Conservation (phyloP, 148 eudicot species). For the Pouteria glomerata region DNA sequence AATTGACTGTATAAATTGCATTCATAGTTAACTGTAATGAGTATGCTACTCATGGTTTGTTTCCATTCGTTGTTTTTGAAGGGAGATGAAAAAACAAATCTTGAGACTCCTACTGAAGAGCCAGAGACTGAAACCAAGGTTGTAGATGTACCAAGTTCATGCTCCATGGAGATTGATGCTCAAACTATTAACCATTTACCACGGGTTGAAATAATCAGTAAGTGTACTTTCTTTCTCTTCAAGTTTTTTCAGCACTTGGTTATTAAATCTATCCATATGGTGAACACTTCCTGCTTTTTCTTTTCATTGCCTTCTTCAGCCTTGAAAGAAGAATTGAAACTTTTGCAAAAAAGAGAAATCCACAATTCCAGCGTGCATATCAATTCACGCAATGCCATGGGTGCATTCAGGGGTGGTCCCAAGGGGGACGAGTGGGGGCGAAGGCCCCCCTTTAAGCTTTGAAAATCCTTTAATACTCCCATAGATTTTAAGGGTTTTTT, state of each 20-base stretch:
- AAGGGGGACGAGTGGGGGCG: too few species aligned
- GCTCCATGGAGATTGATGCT: slow-evolving; percentile 23
- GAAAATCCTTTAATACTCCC: too few species aligned
- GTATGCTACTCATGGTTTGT: background rate
- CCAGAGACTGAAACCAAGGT: slow-evolving; percentile 41
- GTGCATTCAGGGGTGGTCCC: too few species aligned
- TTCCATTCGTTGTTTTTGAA: slow-evolving; percentile 19
- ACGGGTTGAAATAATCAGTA: slow-evolving; percentile 44
- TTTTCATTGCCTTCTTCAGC: background rate
- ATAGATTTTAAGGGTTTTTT: too few species aligned
- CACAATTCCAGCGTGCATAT: background rate
- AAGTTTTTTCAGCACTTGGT: background rate
- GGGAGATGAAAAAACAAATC: slow-evolving; percentile 47
- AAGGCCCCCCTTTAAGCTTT: too few species aligned
- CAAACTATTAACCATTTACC: slow-evolving; percentile 48
- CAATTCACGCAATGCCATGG: too few species aligned
- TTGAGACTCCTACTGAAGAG: slow-evolving; percentile 33
- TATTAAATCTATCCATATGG: background rate
- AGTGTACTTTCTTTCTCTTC: slow-evolving; percentile 20
- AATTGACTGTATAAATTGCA: slow-evolving; percentile 5
- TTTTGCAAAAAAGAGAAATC: background rate
- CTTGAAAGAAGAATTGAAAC: background rate
- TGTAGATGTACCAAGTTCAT: slow-evolving; percentile 24
- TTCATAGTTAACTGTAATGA: background rate
- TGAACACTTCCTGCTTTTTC: background rate